Evolutionary conservation across 768 basidiomycete species (phyloP).

Genomic region (Boletus rubroflammeus): DNA sequence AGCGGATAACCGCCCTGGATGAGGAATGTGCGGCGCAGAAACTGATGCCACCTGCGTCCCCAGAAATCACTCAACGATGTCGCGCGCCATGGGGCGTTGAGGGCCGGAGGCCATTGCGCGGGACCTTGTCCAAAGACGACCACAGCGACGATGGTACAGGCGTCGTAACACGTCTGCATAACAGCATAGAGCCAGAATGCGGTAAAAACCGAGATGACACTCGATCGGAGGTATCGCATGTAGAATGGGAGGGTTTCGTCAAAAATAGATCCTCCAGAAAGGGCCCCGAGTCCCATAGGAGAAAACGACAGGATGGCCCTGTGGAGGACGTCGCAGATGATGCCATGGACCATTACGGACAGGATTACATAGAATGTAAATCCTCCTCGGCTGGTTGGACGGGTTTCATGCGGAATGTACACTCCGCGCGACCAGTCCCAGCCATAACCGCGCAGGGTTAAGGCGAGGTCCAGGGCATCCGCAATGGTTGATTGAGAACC

Average conservation of each 20-base stretch:
- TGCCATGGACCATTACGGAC: slow-evolving; percentile 33
- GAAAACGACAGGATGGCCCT: slow-evolving; percentile 19
- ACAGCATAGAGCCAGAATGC: background rate
- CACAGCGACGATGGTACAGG: background rate
- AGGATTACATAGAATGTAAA: slow-evolving; percentile 30
- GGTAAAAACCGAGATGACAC: slow-evolving; percentile 34
- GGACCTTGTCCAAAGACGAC: background rate
- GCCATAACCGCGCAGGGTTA: slow-evolving; percentile 51
- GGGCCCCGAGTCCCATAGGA: slow-evolving; percentile 9
- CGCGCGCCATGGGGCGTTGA: background rate
- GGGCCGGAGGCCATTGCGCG: background rate
- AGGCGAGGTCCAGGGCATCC: slow-evolving; percentile 48
- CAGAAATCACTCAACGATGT: background rate
- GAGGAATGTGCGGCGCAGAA: background rate
- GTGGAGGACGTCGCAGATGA: slow-evolving; percentile 45
- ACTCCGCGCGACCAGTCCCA: slow-evolving; percentile 51
- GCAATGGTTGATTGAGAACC: background rate
- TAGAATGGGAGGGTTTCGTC: slow-evolving; percentile 25
- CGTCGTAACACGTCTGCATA: background rate
- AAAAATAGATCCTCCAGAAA: slow-evolving; percentile 31
- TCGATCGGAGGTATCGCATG: slow-evolving; percentile 31
- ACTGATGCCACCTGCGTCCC: background rate
- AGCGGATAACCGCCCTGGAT: background rate
- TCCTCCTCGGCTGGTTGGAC: slow-evolving; percentile 27
- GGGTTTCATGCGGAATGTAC: slow-evolving; percentile 34